Evolutionary conservation across 139 green algal genomes (phyloP).

Genomic region (Ulvella scutata): DNA sequence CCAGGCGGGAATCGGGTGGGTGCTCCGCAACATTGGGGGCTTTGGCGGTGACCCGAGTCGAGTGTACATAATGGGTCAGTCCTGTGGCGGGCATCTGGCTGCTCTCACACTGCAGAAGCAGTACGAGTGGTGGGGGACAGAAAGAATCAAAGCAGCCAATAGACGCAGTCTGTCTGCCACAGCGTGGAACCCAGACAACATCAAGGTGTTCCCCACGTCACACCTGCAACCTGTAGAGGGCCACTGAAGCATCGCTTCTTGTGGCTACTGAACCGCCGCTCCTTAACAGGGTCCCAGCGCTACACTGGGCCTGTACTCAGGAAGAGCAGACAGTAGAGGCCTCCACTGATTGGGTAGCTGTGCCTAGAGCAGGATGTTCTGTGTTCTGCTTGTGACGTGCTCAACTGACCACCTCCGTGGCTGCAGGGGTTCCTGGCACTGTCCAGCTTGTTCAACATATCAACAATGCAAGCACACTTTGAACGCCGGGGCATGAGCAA

Average conservation of each 20-base stretch:
- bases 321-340: constrained; percentile 4
- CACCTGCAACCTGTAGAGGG: neutral
- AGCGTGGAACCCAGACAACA: neutral
- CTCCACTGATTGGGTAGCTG: neutral
- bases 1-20: constrained; percentile 77
- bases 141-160: too few relatives aligned
- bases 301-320: too few relatives aligned
- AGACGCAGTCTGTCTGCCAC: too few relatives aligned
- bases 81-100: constrained; percentile 68
- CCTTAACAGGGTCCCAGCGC: neutral
- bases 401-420: constrained; percentile 28
- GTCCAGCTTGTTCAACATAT: constrained; percentile 66
- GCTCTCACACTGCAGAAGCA: constrained; percentile 57
- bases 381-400: neutral
- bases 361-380: neutral
- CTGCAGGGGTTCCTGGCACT: constrained; percentile 39
- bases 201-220: neutral
- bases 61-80: constrained; percentile 74
- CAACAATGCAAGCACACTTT: constrained; percentile 55
- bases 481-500: constrained; percentile 62
- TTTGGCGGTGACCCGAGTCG: constrained; percentile 56
- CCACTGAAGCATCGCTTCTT: neutral
- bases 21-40: constrained; percentile 34
- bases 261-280: neutral
- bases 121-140: too few relatives aligned